Evolutionary conservation across 2,329 filamentous ascomycete species (phyloP).

Genomic region (Xylariaceae sp.): DNA sequence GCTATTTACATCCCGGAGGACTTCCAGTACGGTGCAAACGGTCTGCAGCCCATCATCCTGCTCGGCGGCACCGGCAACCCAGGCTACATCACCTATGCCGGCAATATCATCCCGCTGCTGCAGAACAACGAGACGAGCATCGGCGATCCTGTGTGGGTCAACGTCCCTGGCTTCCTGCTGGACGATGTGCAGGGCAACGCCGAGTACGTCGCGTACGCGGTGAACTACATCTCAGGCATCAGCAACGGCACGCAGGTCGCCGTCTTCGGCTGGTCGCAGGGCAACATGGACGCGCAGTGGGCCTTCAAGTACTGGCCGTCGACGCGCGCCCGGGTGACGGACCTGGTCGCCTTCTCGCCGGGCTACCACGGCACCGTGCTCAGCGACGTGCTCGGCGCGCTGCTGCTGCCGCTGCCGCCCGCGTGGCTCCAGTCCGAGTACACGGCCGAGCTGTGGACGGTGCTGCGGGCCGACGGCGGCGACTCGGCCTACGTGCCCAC

Average conservation of each 20-base stretch:
- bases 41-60: conserved; percentile 41
- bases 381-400: conserved; percentile 12
- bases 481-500: conserved; percentile 47
- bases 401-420: conserved; percentile 41
- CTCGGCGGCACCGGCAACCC: conserved; percentile 45
- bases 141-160: conserved; percentile 47
- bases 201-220: conserved; percentile 50
- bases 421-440: conserved; percentile 40
- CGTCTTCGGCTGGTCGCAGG: conserved; percentile 49
- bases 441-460: conserved; percentile 31
- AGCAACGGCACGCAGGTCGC: conserved; percentile 29
- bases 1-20: conserved; percentile 43
- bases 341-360: conserved; percentile 44
- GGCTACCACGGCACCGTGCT: conserved; percentile 34
- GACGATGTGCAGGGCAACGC: conserved; percentile 42
- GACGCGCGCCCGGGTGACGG: conserved; percentile 33
- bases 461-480: conserved; percentile 32
- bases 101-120: conserved; percentile 43
- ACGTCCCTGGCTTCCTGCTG: conserved; percentile 40
- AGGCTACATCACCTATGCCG: conserved; percentile 35
- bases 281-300: conserved; percentile 48
- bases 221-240: conserved; percentile 45
- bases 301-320: conserved; percentile 50
- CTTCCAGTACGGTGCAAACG: conserved; percentile 39
- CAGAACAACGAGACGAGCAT: conserved; percentile 24